Percentiles rank a stretch among this genome's conserved stretches.
phyloP scores from a whole-genome alignment of 1,139 yeast species.

The Pichia cactophila region DNA sequence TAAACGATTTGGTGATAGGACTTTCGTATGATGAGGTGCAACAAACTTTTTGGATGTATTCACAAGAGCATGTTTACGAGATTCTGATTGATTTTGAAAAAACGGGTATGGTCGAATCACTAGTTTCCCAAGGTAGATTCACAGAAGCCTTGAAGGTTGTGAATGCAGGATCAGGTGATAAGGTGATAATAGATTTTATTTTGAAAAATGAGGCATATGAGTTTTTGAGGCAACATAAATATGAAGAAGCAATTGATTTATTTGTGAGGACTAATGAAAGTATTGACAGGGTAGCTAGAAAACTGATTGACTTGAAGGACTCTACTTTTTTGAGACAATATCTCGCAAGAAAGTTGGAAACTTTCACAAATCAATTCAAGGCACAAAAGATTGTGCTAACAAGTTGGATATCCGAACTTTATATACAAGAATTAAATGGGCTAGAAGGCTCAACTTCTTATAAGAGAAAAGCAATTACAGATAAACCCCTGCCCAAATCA shows the following conservation, averaged over 20 bases:
- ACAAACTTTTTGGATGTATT: slow-evolving; percentile 55
- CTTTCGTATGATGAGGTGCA: slow-evolving; percentile 49
- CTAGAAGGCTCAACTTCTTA: slow-evolving; percentile 33
- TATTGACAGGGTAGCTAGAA: slow-evolving; percentile 63
- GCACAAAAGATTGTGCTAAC: slow-evolving; percentile 61
- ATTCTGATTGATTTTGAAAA: slow-evolving; percentile 63
- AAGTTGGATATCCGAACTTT: slow-evolving; percentile 76
- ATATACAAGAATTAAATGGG: slow-evolving; percentile 41
- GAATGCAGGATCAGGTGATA: slow-evolving; percentile 28
- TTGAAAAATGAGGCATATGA: slow-evolving; percentile 58
- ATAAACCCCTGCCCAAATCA: background rate
- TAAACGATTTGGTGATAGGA: slow-evolving; percentile 36
- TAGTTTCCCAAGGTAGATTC: slow-evolving; percentile 53
- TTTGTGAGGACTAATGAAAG: slow-evolving; percentile 62
- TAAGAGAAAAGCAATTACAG: slow-evolving; percentile 1
- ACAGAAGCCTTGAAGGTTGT: slow-evolving; percentile 53
- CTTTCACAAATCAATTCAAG: slow-evolving; percentile 32
- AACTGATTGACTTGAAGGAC: slow-evolving; percentile 43
- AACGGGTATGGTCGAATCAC: slow-evolving; percentile 67
- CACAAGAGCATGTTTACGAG: slow-evolving; percentile 50
- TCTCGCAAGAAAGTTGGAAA: slow-evolving; percentile 44
- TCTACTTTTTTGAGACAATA: slow-evolving; percentile 48
- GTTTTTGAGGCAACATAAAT: slow-evolving; percentile 32
- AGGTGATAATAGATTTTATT: slow-evolving; percentile 45
- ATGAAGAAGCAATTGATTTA: slow-evolving; percentile 48